Evolutionary conservation across 129 eudicot genomes (phyloP), one percentile per base, ranked within the genome.

Genomic region (Kitagawia praeruptora): DNA sequence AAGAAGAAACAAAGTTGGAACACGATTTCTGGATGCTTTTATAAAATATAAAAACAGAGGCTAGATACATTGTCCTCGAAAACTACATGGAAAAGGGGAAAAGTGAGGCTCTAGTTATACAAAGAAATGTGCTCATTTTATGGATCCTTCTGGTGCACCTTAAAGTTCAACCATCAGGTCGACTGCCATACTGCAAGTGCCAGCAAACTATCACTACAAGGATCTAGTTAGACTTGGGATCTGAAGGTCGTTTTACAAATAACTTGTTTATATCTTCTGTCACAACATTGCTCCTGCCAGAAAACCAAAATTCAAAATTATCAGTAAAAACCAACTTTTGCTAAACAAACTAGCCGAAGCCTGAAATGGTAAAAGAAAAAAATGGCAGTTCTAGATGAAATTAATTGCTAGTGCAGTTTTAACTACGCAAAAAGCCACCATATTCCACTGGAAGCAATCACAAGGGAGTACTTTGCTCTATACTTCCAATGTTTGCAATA

Each of bases 221-320:
- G 83, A 76, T 58, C 70, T 86, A 83, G 74, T 83, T 78, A 18
- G 91, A 78, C 5, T 89, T 77, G 45, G 92, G 81, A 38, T 85
- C 85, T 2, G 87, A 79, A 53, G 67, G 45, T 82, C 82, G 86
- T 79, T 82, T 78, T 34, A 89, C 90, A 79, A 95, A 95, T 77
- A 95, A 87, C 91, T 92, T 95, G 89, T 84, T 86, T 75, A 95
- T 86, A 81, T 95, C 99, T 87, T 95, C 99, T 3, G 97, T 95
- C 4, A 95, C 99, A 42, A 95, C 86, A 41, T 95, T 95, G 87
- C 97, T 95, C 95, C 99, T 95, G 96, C 84, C 78, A 81, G 23
- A 49, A 53, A 64, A 54, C 27, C 14, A 40, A 77, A 78, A 80
- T 63, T 49, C 47, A 71, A 34, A 14, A 38, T 69, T 34, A 69